Evolutionary conservation across 75 land plant species (phyloP), one percentile per base, ranked within the genome.

Genomic region (Adiantum capillusveneris): DNA sequence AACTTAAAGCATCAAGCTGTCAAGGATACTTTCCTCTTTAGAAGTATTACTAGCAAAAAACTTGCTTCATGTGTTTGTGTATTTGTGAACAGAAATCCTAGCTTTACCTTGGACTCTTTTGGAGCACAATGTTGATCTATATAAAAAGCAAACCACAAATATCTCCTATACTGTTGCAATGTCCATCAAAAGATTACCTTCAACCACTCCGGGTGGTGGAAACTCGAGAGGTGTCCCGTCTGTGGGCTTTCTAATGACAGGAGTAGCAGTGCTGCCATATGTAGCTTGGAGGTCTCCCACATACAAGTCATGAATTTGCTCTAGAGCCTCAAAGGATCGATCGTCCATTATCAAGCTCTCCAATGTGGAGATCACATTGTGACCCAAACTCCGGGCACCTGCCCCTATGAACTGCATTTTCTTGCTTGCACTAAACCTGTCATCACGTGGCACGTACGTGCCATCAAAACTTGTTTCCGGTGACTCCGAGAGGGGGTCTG

Each of bases 391-490:
- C 20, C 51, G 13, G 11, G 20, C 20, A 11, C 51, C 51, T 11
- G 18, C 18, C 20, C 20, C 20, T 48, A 20, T 48, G 51, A 48
- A 16, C 13, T 48, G 20, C 9, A 5, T 0, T 1, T 29, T 22
- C 63, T 77, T 77, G 30, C 53, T 60, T 26, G 42, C 31, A 0
- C 76, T 62, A 41, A 71, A 71, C 3, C 22, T 37, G 37, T 77
- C 79, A 49, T 77, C 79, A 17, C 79, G 66, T 58, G 79, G 79
- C 19, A 71, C 62, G 51, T 72, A 72, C n/a, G n/a, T n/a, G n/a
- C n/a, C n/a, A n/a, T n/a, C n/a, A 48, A 20, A 19, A 13, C 20
- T 5, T 0, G 45, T n/a, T n/a, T 51, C 44, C 20, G 67, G 57
- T 13, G 39, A 54, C 51, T 75, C 78, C 6, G 68, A 58, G 19